Evolutionary conservation across 1,284 basidiomycete species (phyloP), one percentile per base, ranked within the genome.

Genomic region (Inonotus obliquus): DNA sequence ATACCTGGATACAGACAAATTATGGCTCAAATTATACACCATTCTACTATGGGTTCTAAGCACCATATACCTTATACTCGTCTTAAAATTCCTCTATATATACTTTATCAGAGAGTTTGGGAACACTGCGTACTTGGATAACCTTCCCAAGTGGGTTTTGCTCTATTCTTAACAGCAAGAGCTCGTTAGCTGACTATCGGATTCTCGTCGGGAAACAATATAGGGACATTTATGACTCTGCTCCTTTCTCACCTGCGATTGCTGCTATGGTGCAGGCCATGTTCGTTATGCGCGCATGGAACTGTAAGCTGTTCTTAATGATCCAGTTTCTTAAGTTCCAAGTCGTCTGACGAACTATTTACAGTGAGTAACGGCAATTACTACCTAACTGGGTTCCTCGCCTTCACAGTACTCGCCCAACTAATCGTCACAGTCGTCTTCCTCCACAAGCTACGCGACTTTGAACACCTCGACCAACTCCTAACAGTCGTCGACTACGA

Each of bases 351-450:
- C 11, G 13, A 13, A 14, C 19, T 47, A 4, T 32, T 21, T 17
- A 3, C 32, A 62, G 61, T 62, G 51, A 57, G 61, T 29, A 58
- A 58, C 14, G 25, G 54, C 2, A 62, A 58, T 39, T 53, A 23
- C 14, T 17, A 54, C 37, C 27, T 62, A 9, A 62, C 61, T 1
- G 61, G 61, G 5, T 19, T 45, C 17, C 27, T 47, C 49, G 38
- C 21, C 9, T 29, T 32, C 10, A 49, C 57, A n/a, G 35, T 58
- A 11, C 3, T 54, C 2, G 56, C 49, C 3, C 54, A 45, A 38
- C n/a, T 62, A 9, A 21, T 29, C 13, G 9, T 52, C 4, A 48
- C 23, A n/a, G 17, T 59, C 25, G 13, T 48, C 3, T 59, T 48
- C 57, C 32, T 51, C 25, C 45, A 47, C 10, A 38, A 49, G 21